Conservation (phyloP, 2,329 filamentous ascomycete species). For the Leptoxyphium fumago region DNA sequence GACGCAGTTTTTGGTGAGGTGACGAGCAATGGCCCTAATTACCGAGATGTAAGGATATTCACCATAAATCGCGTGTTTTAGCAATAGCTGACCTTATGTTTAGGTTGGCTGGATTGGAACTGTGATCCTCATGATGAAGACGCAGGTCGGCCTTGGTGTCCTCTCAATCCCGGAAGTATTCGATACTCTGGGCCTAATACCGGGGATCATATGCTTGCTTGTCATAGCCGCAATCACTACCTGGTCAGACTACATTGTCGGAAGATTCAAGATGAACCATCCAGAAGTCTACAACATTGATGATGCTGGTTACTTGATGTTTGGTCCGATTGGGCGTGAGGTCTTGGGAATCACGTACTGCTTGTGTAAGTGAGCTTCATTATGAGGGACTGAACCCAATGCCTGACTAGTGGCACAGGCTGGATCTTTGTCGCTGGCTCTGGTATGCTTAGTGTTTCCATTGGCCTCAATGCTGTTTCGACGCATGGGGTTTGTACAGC, state of each 20-base stretch:
- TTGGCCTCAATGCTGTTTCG: constrained; percentile 15
- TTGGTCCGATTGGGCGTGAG: constrained; percentile 38
- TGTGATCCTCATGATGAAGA: constrained; percentile 31
- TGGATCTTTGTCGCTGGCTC: constrained; percentile 22
- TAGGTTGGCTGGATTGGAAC: constrained; percentile 32
- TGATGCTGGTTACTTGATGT: constrained; percentile 40
- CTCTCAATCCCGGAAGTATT: constrained; percentile 35
- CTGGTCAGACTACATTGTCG: constrained; percentile 36
- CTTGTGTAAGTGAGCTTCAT: too few species aligned
- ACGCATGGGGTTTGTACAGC: constrained; percentile 23
- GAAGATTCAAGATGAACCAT: constrained; percentile 39
- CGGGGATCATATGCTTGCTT: constrained; percentile 32
- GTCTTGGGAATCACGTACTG: constrained; percentile 27
- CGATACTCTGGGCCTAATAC: constrained; percentile 32
- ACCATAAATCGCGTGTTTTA: background rate
- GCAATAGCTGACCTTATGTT: background rate
- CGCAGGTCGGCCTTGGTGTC: constrained; percentile 32
- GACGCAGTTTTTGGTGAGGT: constrained; percentile 25
- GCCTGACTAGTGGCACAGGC: too few species aligned
- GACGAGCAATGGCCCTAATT: constrained; percentile 16
- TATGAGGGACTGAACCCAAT: constrained; percentile 7
- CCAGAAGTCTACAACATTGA: constrained; percentile 43
- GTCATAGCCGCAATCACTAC: constrained; percentile 29
- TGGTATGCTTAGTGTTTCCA: constrained; percentile 16
- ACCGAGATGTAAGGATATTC: constrained; percentile 12